These are phyloP conservation scores for Paramyrothecium roridum DNA, from an alignment of 2,329 filamentous ascomycete species.

Conservation along the genomic window DNA sequence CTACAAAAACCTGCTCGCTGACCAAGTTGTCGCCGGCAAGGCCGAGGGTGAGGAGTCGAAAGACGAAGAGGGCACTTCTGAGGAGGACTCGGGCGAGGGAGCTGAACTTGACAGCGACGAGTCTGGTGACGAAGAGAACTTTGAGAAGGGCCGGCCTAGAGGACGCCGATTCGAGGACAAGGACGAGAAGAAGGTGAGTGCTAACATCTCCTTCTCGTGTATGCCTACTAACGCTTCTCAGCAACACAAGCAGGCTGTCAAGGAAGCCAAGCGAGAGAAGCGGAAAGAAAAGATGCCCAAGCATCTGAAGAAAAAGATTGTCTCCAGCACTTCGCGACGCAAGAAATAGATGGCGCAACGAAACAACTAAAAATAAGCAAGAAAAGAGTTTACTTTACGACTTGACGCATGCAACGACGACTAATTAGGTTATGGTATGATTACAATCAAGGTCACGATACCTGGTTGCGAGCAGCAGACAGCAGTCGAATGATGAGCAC, in stretches of 20 bases:
- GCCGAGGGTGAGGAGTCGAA: slow-evolving; percentile 34
- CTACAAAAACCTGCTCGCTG: slow-evolving; percentile 80
- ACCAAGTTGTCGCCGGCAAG: slow-evolving; percentile 49
- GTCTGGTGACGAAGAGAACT: slow-evolving; percentile 49
- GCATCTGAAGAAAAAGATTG: slow-evolving; percentile 86
- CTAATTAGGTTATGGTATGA: slow-evolving; percentile 3
- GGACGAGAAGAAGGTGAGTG: slow-evolving; percentile 71
- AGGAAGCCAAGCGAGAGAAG: slow-evolving; percentile 93
- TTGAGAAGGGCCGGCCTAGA: slow-evolving; percentile 66
- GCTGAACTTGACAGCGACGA: slow-evolving; percentile 41
- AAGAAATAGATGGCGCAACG: slow-evolving; percentile 50
- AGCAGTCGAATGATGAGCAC: slow-evolving; percentile 47
- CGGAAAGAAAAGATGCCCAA: slow-evolving; percentile 96
- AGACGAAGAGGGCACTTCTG: slow-evolving; percentile 34
- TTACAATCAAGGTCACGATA: too few relatives aligned
- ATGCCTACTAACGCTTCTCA: slow-evolving; percentile 18
- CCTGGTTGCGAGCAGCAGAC: neutral
- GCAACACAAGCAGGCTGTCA: slow-evolving; percentile 82
- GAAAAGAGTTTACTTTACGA: neutral
- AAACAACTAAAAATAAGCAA: slow-evolving; percentile 6
- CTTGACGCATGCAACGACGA: slow-evolving; percentile 2
- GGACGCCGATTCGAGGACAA: slow-evolving; percentile 90
- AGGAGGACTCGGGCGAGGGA: slow-evolving; percentile 45
- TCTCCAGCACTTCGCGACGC: slow-evolving; percentile 58
- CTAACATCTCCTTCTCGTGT: neutral